Evolutionary conservation across 163 green algal genomes (phyloP), one percentile per base, ranked within the genome.

Genomic region (Scenedesmus sp.): DNA sequence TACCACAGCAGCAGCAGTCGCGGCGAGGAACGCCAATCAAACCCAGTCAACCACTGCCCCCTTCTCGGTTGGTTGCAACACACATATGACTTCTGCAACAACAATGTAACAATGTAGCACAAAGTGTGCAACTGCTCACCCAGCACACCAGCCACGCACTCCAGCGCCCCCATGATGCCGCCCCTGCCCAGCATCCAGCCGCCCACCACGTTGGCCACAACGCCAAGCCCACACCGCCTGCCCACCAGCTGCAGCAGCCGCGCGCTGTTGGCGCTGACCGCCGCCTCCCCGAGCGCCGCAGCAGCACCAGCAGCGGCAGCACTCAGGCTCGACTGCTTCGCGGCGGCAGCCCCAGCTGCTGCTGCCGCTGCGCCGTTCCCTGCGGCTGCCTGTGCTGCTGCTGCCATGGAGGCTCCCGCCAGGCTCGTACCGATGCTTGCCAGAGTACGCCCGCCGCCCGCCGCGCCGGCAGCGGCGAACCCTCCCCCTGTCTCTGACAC

Each of bases 141-240:
- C 56, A 92, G 72, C 26, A 92, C 83, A 2, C 70, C 89, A 43
- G 89, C 89, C 37, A 92, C 53, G 33, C 83, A 90, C 72, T 92
- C 73, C 46, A 85, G 15, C 7, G 80, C 59, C 2, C 81, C 88
- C 44, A 49, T 40, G 30, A 88, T 40, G 18, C 88, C 88, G 15
- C 46, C 40, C 18, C 88, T 33, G 53, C 81, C 80, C 16, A 92
- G 59, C 37, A 85, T 9, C 81, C 81, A 92, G 49, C 65, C 81
- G 9, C 46, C 81, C 6, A 81, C 15, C 35, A 76, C 44, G 40
- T 59, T 65, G 3, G 83, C 51, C 43, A 83, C 24, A 7, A 81
- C 83, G 35, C 82, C 89, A 2, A 89, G 33, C 30, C 53, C 87
- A 80, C 79, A 73, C 26, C 40, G 43, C 1, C 68, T 35, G 3